These are phyloP conservation scores for Cercophora newfieldiana DNA, from an alignment of 495 filamentous ascomycete species.

Conservation along the genomic window DNA sequence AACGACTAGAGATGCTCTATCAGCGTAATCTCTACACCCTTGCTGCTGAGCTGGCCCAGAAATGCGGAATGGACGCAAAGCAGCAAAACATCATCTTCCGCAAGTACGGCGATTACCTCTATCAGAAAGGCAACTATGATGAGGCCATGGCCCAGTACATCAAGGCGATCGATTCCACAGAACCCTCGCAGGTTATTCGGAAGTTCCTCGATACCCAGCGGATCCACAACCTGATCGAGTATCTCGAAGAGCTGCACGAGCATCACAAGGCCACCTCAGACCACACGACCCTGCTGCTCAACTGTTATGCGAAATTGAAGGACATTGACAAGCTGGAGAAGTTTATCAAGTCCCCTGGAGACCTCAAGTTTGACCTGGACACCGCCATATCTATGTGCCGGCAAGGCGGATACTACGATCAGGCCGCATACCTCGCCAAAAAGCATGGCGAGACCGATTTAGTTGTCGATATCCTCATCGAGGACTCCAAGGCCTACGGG, in stretches of 20 bases:
- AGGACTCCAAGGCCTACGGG: slow-evolving; percentile 85
- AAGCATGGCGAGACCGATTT: slow-evolving; percentile 93
- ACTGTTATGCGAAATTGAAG: slow-evolving; percentile 97
- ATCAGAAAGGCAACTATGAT: slow-evolving; percentile 92
- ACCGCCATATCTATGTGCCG: slow-evolving; percentile 98
- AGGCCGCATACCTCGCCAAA: slow-evolving; percentile 91
- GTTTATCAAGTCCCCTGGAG: slow-evolving; percentile 93
- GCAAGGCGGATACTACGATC: slow-evolving; percentile 96
- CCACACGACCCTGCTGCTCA: slow-evolving; percentile 90
- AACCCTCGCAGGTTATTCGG: slow-evolving; percentile 90
- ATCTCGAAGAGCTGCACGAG: slow-evolving; percentile 93
- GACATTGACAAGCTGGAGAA: slow-evolving; percentile 92
- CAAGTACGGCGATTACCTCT: slow-evolving; percentile 93
- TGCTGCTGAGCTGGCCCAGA: slow-evolving; percentile 92
- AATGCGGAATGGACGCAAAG: slow-evolving; percentile 69
- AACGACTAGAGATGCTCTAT: slow-evolving; percentile 91
- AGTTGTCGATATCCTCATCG: slow-evolving; percentile 92
- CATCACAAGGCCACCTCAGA: slow-evolving; percentile 93
- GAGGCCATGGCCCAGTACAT: slow-evolving; percentile 98
- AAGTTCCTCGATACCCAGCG: slow-evolving; percentile 96
- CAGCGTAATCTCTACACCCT: slow-evolving; percentile 89
- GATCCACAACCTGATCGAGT: slow-evolving; percentile 96
- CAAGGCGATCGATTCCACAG: slow-evolving; percentile 90
- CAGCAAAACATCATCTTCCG: slow-evolving; percentile 91
- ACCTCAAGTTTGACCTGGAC: slow-evolving; percentile 94